Conservation (phyloP, 2,329 filamentous ascomycete genomes). For the Tolypocladium ophioglossoides region DNA sequence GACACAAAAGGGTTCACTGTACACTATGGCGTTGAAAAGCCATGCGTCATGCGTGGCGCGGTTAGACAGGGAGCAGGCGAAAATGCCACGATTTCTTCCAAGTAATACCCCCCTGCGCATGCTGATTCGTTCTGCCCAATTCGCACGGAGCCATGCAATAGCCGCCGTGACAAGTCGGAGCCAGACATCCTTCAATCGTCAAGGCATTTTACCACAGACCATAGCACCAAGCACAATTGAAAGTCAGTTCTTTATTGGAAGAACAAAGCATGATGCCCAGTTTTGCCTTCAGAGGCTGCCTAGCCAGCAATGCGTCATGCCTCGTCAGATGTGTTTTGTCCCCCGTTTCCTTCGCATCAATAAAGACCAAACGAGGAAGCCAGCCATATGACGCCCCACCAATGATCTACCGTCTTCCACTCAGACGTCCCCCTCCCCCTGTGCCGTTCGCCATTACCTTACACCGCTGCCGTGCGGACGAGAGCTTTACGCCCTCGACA, state of each 20-base stretch:
- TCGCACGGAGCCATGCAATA: neutral
- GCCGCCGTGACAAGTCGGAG: neutral
- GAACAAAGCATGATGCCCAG: conserved; percentile 29
- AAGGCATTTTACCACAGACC: neutral
- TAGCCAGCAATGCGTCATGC: conserved; percentile 27
- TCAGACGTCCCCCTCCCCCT: neutral
- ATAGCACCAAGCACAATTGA: conserved; percentile 5
- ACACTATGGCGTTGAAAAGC: conserved; percentile 1
- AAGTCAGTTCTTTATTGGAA: conserved; percentile 26
- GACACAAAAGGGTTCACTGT: neutral
- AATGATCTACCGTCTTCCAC: conserved; percentile 25
- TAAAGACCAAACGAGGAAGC: conserved; percentile 35
- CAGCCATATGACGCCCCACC: conserved; percentile 35
- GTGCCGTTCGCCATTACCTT: conserved; percentile 2
- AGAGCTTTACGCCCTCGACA: conserved; percentile 69
- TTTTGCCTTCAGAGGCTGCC: conserved; percentile 24
- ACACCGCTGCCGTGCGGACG: conserved; percentile 7
- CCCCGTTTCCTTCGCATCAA: conserved; percentile 27
- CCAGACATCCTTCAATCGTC: neutral
- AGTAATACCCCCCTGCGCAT: too few relatives aligned
- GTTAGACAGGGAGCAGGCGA: neutral
- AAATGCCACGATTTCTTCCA: neutral
- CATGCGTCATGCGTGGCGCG: neutral
- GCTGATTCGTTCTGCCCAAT: neutral
- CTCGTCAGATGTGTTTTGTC: conserved; percentile 22